Evolutionary conservation across 768 basidiomycete species (phyloP), one percentile per base, ranked within the genome.

Genomic region (Lactarius indigo): DNA sequence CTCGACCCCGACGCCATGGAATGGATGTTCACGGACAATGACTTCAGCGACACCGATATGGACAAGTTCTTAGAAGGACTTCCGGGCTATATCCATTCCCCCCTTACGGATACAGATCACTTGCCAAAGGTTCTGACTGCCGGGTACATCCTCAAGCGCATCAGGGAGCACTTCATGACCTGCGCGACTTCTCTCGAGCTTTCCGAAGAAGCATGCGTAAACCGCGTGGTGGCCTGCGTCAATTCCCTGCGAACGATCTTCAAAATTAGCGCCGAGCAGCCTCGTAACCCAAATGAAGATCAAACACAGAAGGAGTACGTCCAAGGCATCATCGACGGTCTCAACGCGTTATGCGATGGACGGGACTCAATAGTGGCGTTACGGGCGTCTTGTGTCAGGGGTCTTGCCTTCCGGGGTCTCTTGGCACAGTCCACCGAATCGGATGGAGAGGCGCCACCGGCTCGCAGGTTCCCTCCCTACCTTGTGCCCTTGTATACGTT

Each of bases 61-160:
- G 60, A 66, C 61, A 62, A 47, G n/a, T 66, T 62, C 50, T 50
- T 62, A 17, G 57, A 62, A 57, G 61, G 60, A 6, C 65, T 66
- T 18, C 60, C 60, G 10, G 65, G 65, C 28, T 66, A 66, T 18
- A 58, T 66, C 26, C 35, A 57, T n/a, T 62, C 65, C 9, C n/a
- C 4, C 50, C 56, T 41, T 37, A 62, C 65, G 13, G n/a, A 58
- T 10, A 30, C 15, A 15, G 17, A 35, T 18, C 26, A 31, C 9
- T 31, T 66, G 47, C 35, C 28, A 15, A 18, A 50, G 42, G 30
- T 52, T 30, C 8, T 66, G 7, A 41, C 44, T 17, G 28, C 42
- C 20, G 35, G 39, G 1, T 23, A 41, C 35, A 57, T 62, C 30
- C 57, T 66, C 5, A 20, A 10, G 6, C 65, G 65, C 4, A 58